These are phyloP conservation scores for Tagetes erecta DNA, from an alignment of 129 eudicot genomes.

Conservation along the genomic window DNA sequence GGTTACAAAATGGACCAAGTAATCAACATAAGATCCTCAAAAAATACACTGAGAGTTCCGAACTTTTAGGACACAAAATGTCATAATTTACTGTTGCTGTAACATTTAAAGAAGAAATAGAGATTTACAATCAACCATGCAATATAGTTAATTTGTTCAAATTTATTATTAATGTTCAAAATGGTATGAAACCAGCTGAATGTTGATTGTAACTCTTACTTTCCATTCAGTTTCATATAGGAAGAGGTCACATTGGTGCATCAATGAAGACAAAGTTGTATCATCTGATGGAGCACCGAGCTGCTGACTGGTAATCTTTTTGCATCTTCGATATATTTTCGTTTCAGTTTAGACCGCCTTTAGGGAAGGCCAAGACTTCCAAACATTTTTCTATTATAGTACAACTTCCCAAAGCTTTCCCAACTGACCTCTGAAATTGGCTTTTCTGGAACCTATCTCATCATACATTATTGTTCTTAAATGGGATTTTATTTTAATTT, in stretches of 20 bases:
- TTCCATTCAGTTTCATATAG: conserved; percentile 71
- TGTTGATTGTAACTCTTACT: conserved; percentile 15
- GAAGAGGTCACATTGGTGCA: conserved; percentile 97
- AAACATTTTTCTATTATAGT: background rate
- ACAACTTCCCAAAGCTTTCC: conserved; percentile 16
- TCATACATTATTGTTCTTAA: conserved; percentile 21
- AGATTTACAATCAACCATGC: background rate
- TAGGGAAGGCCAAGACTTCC: background rate
- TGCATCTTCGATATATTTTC: background rate
- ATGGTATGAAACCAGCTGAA: background rate
- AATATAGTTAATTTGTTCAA: background rate
- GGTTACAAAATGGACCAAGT: background rate
- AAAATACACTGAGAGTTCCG: background rate
- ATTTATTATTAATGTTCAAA: background rate
- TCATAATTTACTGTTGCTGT: background rate
- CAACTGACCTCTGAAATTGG: background rate
- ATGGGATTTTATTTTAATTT: background rate
- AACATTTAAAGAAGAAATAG: background rate
- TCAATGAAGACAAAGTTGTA: conserved; percentile 77
- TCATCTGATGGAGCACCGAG: conserved; percentile 68
- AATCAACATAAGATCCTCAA: background rate
- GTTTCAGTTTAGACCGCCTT: background rate
- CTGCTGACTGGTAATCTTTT: conserved; percentile 60
- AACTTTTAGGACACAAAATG: background rate
- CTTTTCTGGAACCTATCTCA: background rate